These are phyloP conservation scores for Penicillium manginii DNA, from an alignment of 495 filamentous ascomycete genomes.

Conservation along the genomic window DNA sequence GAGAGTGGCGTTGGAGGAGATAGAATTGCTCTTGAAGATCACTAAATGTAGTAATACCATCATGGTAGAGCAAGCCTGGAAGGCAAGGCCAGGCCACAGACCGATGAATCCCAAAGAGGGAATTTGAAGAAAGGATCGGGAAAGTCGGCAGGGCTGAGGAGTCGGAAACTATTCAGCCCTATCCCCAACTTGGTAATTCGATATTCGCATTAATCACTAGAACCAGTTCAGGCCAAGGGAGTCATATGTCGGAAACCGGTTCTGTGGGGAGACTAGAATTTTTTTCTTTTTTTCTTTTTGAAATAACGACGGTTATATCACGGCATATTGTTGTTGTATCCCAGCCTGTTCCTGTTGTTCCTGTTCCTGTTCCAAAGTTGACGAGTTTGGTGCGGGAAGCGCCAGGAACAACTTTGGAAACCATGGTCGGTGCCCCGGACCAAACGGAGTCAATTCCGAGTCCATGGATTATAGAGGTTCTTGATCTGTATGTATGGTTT, in stretches of 20 bases:
- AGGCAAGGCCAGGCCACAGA: not conserved
- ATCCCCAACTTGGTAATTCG: slow-evolving; percentile 2
- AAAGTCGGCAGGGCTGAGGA: slow-evolving; percentile 8
- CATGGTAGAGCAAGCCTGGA: too few relatives aligned
- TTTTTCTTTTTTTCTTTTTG: too few relatives aligned
- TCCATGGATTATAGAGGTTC: too few relatives aligned
- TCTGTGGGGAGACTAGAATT: not conserved
- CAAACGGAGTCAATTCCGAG: not conserved
- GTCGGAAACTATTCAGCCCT: slow-evolving; percentile 14
- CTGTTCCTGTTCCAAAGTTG: not conserved
- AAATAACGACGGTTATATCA: too few relatives aligned
- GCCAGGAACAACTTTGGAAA: not conserved
- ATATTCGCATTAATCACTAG: slow-evolving; percentile 1
- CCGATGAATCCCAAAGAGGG: slow-evolving; percentile 2
- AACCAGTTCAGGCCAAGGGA: not conserved
- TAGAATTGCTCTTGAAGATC: too few relatives aligned
- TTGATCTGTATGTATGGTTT: not conserved
- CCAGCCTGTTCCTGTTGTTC: not conserved
- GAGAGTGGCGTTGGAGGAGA: not conserved
- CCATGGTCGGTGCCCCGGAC: not conserved
- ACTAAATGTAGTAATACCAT: too few relatives aligned
- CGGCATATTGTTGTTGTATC: too few relatives aligned
- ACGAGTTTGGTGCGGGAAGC: not conserved
- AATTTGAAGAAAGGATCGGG: slow-evolving; percentile 7
- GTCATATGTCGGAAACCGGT: not conserved